Percentiles rank a stretch among this genome's conserved stretches.
Evolutionary conservation across 148 eudicot species (phyloP).

Genomic region (Vaccinium myrtillus): DNA sequence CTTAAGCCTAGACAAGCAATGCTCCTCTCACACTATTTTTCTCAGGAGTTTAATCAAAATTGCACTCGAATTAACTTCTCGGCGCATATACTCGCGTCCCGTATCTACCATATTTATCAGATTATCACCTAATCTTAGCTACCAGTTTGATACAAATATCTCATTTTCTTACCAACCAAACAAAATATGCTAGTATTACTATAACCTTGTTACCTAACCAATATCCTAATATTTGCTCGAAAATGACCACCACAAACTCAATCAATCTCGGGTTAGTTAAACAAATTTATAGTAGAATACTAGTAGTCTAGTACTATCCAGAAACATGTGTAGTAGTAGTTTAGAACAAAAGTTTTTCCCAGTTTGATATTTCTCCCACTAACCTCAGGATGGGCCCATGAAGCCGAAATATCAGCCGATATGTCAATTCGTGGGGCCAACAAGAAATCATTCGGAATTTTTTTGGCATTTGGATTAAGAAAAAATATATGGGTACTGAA

Average conservation of each 20-base stretch:
- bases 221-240: neutral
- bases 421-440: constrained; percentile 2
- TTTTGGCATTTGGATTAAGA: neutral
- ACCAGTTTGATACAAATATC: neutral
- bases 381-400: constrained; percentile 1
- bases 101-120: neutral
- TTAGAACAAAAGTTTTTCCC: too few relatives aligned
- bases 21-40: neutral
- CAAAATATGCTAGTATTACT: neutral
- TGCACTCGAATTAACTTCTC: neutral
- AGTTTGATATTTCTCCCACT: neutral
- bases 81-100: neutral
- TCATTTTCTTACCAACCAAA: neutral
- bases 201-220: neutral
- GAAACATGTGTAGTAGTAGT: neutral
- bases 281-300: neutral
- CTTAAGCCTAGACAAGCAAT: neutral
- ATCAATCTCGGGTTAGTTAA: neutral
- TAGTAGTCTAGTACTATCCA: neutral
- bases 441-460: neutral
- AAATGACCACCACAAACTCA: neutral
- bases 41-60: neutral
- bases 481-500: too few relatives aligned
- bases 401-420: neutral
- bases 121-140: neutral